Percentiles rank a stretch among this genome's conserved stretches.
Evolutionary conservation across 768 basidiomycete genomes (phyloP).

Genomic region (Tylopilus intermedius): DNA sequence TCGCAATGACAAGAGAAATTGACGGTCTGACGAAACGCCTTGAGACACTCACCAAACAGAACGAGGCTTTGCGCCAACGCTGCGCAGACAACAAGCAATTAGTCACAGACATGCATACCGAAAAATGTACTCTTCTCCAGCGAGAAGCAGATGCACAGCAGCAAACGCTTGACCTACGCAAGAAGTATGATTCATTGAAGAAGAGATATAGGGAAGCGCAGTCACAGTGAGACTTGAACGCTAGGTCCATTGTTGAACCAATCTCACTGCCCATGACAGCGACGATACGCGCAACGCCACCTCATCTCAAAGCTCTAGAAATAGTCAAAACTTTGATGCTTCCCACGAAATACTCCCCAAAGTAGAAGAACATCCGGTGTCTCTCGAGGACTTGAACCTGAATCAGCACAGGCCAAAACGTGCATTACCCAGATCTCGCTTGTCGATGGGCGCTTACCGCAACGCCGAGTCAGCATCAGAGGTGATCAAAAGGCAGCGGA

Average conservation of each 20-base stretch:
- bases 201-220: constrained; percentile 19
- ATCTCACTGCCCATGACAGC: constrained; percentile 1
- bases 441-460: constrained; percentile 2
- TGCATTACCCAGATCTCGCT: constrained; percentile 23
- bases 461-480: constrained; percentile 5
- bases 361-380: constrained; percentile 17
- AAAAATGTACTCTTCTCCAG: constrained; percentile 26
- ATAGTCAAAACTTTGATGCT: constrained; percentile 10
- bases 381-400: constrained; percentile 10
- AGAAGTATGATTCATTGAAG: constrained; percentile 30
- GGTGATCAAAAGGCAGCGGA: constrained; percentile 24
- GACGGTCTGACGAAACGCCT: constrained; percentile 37
- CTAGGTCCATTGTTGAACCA: background rate
- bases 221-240: constrained; percentile 11
- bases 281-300: background rate
- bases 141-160: constrained; percentile 34
- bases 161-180: constrained; percentile 37
- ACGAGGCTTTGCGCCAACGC: constrained; percentile 39
- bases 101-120: constrained; percentile 29
- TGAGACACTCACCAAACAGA: constrained; percentile 35
- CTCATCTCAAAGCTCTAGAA: constrained; percentile 4
- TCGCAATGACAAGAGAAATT: constrained; percentile 29
- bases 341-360: constrained; percentile 17
- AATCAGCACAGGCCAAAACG: constrained; percentile 23
- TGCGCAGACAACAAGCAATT: constrained; percentile 39